A percentile compares a stretch with the other conserved stretches of the same genome.
phyloP scores from a whole-genome alignment of 495 filamentous ascomycete species.

The Apodospora peruviana region DNA sequence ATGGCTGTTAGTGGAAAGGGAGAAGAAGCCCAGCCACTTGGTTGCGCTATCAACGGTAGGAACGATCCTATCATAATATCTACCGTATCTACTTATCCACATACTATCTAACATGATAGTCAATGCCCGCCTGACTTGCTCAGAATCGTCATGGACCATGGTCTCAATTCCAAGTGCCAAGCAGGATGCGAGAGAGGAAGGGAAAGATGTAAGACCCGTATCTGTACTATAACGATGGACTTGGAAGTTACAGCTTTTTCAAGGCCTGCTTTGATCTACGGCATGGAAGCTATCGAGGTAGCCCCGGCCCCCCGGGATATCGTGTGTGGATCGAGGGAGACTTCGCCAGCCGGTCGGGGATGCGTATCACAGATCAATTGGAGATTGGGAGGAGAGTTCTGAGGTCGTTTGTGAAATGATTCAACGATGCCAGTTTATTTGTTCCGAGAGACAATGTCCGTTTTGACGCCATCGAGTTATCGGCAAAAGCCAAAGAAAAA shows the following conservation, averaged over 20 bases:
- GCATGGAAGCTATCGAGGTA: slow-evolving; percentile 50
- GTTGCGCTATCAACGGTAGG: background rate
- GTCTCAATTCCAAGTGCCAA: too few relatives aligned
- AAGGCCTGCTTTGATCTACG: slow-evolving; percentile 58
- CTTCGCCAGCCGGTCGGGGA: slow-evolving; percentile 39
- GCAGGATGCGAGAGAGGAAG: too few relatives aligned
- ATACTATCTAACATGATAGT: too few relatives aligned
- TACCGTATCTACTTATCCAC: too few relatives aligned
- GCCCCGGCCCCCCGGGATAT: slow-evolving; percentile 49
- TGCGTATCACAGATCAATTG: background rate
- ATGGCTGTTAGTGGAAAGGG: background rate
- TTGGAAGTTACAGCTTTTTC: slow-evolving; percentile 83
- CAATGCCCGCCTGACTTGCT: too few relatives aligned
- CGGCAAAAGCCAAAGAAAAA: slow-evolving; percentile 18
- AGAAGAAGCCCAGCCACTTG: slow-evolving; percentile 1
- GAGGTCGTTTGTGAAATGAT: background rate
- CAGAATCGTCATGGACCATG: too few relatives aligned
- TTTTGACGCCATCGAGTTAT: slow-evolving; percentile 27
- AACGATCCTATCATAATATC: background rate
- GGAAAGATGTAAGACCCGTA: slow-evolving; percentile 78
- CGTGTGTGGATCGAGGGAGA: slow-evolving; percentile 41
- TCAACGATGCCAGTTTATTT: slow-evolving; percentile 30
- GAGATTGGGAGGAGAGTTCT: background rate
- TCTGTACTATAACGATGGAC: slow-evolving; percentile 80
- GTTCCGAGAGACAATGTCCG: slow-evolving; percentile 28